These are phyloP conservation scores for Physaria fendleri DNA, from an alignment of 345 rosid genomes.

Conservation along the genomic window DNA sequence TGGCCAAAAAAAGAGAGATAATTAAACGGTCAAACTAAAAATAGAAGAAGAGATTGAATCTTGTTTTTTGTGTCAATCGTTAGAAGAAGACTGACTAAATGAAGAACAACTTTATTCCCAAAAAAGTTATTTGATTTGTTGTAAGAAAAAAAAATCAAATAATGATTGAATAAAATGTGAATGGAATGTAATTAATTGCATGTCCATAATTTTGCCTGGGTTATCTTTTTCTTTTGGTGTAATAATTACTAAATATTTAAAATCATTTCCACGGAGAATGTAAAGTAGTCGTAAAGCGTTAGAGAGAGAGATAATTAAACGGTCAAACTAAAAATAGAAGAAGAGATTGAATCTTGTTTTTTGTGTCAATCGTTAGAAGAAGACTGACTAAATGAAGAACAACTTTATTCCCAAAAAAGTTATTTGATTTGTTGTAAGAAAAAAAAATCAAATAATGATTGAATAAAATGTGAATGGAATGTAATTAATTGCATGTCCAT, in stretches of 20 bases:
- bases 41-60: not conserved
- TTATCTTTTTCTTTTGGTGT: slow-evolving; percentile 25
- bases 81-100: not conserved
- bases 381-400: slow-evolving; percentile 2
- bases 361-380: not conserved
- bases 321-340: not conserved
- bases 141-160: not conserved
- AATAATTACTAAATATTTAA: slow-evolving; percentile 19
- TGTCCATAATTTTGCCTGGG: slow-evolving; percentile 18
- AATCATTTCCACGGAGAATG: slow-evolving; percentile 18
- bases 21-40: not conserved
- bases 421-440: not conserved
- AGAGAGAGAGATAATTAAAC: too few species aligned
- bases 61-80: not conserved
- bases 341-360: not conserved
- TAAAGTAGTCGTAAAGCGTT: slow-evolving; percentile 34
- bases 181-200: slow-evolving; percentile 19
- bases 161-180: not conserved
- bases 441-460: not conserved
- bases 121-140: not conserved
- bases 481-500: slow-evolving; percentile 22
- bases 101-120: slow-evolving; percentile 4
- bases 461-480: slow-evolving; percentile 5
- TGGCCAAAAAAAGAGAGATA: too few species aligned
- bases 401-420: slow-evolving; percentile 1